A percentile compares a stretch with the other conserved stretches of the same genome.
Conservation (phyloP, 495 filamentous ascomycete species). For the Penicillium canescens region DNA sequence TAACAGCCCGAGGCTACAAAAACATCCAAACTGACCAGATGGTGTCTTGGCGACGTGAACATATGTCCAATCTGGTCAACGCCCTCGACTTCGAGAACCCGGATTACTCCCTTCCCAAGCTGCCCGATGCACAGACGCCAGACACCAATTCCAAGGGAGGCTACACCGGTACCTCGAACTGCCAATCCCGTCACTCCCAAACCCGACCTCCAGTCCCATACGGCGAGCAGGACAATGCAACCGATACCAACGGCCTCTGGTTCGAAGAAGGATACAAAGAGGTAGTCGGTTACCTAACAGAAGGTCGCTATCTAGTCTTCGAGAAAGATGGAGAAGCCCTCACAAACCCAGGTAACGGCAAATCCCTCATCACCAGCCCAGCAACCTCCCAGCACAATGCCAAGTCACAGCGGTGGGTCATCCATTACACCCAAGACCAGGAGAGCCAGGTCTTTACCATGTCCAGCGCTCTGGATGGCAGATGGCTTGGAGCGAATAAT, state of each 20-base stretch:
- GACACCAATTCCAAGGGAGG: slow-evolving; percentile 31
- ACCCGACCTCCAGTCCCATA: slow-evolving; percentile 50
- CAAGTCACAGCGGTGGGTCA: slow-evolving; percentile 51
- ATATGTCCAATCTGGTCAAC: slow-evolving; percentile 56
- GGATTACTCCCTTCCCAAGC: slow-evolving; percentile 43
- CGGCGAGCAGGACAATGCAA: slow-evolving; percentile 35
- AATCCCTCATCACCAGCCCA: slow-evolving; percentile 24
- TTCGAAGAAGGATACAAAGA: slow-evolving; percentile 55
- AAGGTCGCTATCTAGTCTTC: slow-evolving; percentile 49
- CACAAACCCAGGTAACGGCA: slow-evolving; percentile 21
- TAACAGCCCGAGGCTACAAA: slow-evolving; percentile 48
- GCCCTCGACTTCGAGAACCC: slow-evolving; percentile 55
- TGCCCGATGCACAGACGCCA: slow-evolving; percentile 44
- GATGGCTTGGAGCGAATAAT: slow-evolving; percentile 34
- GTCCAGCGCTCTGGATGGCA: slow-evolving; percentile 48
- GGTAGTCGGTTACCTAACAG: slow-evolving; percentile 52
- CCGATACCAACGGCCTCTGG: slow-evolving; percentile 31
- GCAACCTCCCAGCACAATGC: slow-evolving; percentile 37
- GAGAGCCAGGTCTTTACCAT: slow-evolving; percentile 46
- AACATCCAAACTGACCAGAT: slow-evolving; percentile 50
- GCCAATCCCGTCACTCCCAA: slow-evolving; percentile 35
- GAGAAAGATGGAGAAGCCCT: slow-evolving; percentile 33
- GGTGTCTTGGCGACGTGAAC: slow-evolving; percentile 50
- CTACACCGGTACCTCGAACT: slow-evolving; percentile 46
- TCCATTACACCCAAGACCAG: slow-evolving; percentile 41